Base-by-base conservation (phyloP, 345 rosid species). In the Salix viminalis region DNA sequence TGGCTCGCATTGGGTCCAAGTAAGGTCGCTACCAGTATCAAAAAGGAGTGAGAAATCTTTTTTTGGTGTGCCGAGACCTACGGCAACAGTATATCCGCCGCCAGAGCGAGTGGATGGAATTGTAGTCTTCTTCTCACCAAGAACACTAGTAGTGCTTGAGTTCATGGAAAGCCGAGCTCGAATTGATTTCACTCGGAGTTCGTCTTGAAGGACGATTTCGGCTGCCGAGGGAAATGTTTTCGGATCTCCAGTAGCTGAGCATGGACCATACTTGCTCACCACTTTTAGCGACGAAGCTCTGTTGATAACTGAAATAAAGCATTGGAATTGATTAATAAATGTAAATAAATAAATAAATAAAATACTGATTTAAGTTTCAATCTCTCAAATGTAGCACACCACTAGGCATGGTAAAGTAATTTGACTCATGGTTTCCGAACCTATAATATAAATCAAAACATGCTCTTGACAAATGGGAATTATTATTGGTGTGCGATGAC, bases 21-120 rank as follows among this genome's bases (percentile, higher is more conserved):
- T 74, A n/a, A 74, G 1, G 67, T 19, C 75, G 12, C 83, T 83
- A 32, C 84, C 82, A 4, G 86, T 80, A 75, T 83, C 86, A 0
- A 83, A 77, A 19, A 77, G 5, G 30, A 78, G 58, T 15, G 62
- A 24, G 48, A 80, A 58, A n/a, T 74, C 77, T 2, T 41, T 34
- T 2, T 23, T 41, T 1, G 84, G 86, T 24, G 83, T 83, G 41
- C 86, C 84, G 1, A 83, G 30, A 16, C 74, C 81, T 0, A 80
- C 62, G 1, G 76, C 70, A 21, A 74, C 81, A 36, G 46, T 70
- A 4, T 37, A 78, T 18, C 42, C 58, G 3, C 76, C 73, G 14
- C 3, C n/a, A n/a, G n/a, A 15, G 52, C 4, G 52, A 46, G 52
- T 12, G 58, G 58, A 7, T 52, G 58, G 58, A 18, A 52, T 5